Percentiles rank a stretch among this genome's conserved stretches.
phyloP scores from a whole-genome alignment of 2,329 filamentous ascomycete species.

The Phyllosticta citriasiana region DNA sequence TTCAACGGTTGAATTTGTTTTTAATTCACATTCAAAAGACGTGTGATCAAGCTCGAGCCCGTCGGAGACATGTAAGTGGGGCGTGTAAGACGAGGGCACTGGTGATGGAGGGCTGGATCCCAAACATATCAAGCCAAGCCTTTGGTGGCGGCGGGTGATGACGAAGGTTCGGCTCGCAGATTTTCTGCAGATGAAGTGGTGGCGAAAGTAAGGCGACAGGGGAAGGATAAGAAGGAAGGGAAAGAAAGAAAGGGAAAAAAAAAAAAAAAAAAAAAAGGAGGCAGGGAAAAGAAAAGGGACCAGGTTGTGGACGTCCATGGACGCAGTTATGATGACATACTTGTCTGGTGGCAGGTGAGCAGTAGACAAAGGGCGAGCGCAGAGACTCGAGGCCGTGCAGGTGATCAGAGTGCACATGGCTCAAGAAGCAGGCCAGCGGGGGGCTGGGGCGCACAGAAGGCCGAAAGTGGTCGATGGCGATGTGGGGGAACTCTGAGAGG shows the following conservation, averaged over 20 bases:
- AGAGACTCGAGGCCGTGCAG: conserved; percentile 69
- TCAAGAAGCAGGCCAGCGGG: conserved; percentile 77
- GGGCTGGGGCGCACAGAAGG: conserved; percentile 42
- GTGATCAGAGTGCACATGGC: conserved; percentile 89
- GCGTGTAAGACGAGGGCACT: background rate
- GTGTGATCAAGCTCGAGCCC: background rate
- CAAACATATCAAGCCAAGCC: background rate
- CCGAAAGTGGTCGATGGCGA: conserved; percentile 77
- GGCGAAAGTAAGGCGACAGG: background rate
- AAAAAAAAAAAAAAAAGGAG: background rate
- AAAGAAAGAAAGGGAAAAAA: too few species aligned
- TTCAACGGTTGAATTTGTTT: background rate
- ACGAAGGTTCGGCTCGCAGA: background rate
- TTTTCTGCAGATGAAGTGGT: background rate
- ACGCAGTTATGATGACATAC: conserved; percentile 25
- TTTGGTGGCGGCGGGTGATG: background rate
- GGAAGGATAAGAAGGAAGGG: background rate
- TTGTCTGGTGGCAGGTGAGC: conserved; percentile 71
- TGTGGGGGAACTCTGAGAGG: conserved; percentile 61
- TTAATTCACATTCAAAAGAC: background rate
- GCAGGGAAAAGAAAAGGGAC: background rate
- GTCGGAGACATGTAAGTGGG: background rate
- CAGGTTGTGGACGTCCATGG: background rate
- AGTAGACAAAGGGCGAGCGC: conserved; percentile 78
- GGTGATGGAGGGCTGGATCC: background rate